A percentile compares a stretch with the other conserved stretches of the same genome.
These are phyloP conservation scores for Aureobasidium namibiae DNA, from an alignment of 2,329 filamentous ascomycete species.

Conservation along the genomic window DNA sequence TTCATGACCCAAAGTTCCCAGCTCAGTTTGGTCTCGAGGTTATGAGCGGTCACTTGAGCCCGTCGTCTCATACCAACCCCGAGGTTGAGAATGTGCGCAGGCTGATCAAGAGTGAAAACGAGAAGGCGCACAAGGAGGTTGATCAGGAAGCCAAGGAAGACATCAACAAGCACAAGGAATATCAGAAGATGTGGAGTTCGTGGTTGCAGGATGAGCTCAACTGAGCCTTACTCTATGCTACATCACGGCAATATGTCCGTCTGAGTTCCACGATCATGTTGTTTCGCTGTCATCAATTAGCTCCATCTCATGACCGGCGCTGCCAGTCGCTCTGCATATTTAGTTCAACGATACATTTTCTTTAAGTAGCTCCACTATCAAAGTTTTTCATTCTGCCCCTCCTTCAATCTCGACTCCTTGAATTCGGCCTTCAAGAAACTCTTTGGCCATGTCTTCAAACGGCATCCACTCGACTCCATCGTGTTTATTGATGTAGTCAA, in stretches of 20 bases:
- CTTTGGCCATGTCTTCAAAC: slow-evolving; percentile 29
- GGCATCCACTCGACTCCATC: slow-evolving; percentile 38
- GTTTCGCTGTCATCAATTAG: not conserved
- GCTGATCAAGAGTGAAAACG: not conserved
- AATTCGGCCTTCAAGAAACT: slow-evolving; percentile 29
- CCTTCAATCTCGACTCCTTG: slow-evolving; percentile 21
- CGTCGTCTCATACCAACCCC: not conserved
- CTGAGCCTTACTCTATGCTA: not conserved
- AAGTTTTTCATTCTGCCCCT: not conserved
- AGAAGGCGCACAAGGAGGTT: not conserved
- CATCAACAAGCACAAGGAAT: not conserved
- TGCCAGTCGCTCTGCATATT: not conserved
- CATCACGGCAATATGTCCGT: not conserved
- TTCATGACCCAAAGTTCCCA: not conserved
- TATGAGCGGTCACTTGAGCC: not conserved
- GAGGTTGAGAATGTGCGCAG: not conserved
- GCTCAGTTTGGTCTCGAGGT: slow-evolving; percentile 8
- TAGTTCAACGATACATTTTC: not conserved
- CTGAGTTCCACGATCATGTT: not conserved
- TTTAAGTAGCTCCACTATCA: not conserved
- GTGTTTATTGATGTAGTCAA: slow-evolving; percentile 38
- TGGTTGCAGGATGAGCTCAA: not conserved
- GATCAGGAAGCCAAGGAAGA: not conserved
- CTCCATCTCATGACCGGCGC: not conserved
- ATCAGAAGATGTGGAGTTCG: not conserved